A percentile compares a stretch with the other conserved stretches of the same genome.
Conservation (phyloP, 257 asterid species). For the Gardenia jasminoides region DNA sequence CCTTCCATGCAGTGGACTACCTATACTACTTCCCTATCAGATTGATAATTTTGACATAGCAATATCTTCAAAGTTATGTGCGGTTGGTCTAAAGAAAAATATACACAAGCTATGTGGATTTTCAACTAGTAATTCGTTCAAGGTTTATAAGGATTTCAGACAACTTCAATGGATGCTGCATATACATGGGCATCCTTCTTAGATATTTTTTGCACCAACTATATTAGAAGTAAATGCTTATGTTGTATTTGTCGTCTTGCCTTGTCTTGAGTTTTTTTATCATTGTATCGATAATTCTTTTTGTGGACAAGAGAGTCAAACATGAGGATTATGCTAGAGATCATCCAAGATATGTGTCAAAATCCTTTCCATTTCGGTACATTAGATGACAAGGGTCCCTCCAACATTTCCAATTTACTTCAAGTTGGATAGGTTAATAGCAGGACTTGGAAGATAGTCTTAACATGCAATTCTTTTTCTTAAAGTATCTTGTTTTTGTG, state of each 20-base stretch:
- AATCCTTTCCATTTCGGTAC: not conserved
- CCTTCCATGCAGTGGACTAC: not conserved
- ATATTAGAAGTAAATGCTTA: not conserved
- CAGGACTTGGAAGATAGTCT: not conserved
- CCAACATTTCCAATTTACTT: not conserved
- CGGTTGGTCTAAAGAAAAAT: not conserved
- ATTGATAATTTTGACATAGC: not conserved
- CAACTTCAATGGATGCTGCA: not conserved
- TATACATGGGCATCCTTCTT: not conserved
- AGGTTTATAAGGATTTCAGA: not conserved
- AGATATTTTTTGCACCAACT: not conserved
- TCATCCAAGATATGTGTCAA: not conserved
- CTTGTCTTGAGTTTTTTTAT: not conserved
- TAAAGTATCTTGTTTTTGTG: not conserved
- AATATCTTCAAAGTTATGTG: not conserved
- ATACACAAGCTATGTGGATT: not conserved
- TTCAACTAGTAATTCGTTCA: too few species aligned
- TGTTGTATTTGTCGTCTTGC: not conserved
- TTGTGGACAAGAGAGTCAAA: not conserved
- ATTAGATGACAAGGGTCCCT: not conserved
- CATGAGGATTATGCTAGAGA: not conserved
- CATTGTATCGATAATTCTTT: not conserved
- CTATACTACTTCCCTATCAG: not conserved
- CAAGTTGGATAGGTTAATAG: not conserved
- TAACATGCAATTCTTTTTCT: not conserved